Evolutionary conservation across 2,329 filamentous ascomycete genomes (phyloP).

Genomic region (Emydomyces testavorans): DNA sequence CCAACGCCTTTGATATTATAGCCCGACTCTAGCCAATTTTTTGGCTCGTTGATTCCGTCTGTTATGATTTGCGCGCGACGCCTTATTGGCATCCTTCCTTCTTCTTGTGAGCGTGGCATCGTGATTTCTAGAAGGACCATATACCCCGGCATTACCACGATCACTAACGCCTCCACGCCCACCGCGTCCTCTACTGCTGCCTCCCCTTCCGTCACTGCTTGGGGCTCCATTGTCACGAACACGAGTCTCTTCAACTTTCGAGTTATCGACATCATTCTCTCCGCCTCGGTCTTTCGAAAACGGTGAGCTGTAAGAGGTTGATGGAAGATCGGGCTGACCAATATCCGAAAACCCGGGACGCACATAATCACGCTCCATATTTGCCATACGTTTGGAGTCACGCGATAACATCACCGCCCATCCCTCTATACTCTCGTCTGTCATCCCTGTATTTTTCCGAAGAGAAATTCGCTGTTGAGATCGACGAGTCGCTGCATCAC

Average conservation of each 20-base stretch:
- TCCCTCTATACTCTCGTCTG: constrained; percentile 85
- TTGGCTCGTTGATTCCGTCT: constrained; percentile 57
- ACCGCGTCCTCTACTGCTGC: constrained; percentile 33
- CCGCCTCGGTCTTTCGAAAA: constrained; percentile 19
- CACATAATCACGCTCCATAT: constrained; percentile 59
- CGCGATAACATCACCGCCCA: constrained; percentile 80
- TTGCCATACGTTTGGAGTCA: constrained; percentile 55
- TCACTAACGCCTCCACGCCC: constrained; percentile 40
- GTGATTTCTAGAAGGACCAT: constrained; percentile 43
- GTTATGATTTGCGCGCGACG: constrained; percentile 75
- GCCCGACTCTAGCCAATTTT: constrained; percentile 42
- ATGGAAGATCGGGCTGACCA: constrained; percentile 49
- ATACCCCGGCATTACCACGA: constrained; percentile 39
- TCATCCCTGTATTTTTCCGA: constrained; percentile 70
- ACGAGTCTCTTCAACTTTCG: constrained; percentile 37
- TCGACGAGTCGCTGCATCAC: constrained; percentile 59
- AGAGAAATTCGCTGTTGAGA: constrained; percentile 52
- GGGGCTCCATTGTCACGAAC: not conserved
- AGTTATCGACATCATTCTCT: constrained; percentile 44
- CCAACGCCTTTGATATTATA: too few species aligned
- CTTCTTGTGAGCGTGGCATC: constrained; percentile 60
- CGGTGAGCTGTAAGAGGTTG: constrained; percentile 51
- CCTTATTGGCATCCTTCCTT: constrained; percentile 72
- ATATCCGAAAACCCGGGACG: constrained; percentile 42
- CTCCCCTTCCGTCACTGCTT: constrained; percentile 23